Evolutionary conservation across 2,329 filamentous ascomycete genomes (phyloP), one percentile per base, ranked within the genome.

Genomic region (Pseudocercospora macadamiae): DNA sequence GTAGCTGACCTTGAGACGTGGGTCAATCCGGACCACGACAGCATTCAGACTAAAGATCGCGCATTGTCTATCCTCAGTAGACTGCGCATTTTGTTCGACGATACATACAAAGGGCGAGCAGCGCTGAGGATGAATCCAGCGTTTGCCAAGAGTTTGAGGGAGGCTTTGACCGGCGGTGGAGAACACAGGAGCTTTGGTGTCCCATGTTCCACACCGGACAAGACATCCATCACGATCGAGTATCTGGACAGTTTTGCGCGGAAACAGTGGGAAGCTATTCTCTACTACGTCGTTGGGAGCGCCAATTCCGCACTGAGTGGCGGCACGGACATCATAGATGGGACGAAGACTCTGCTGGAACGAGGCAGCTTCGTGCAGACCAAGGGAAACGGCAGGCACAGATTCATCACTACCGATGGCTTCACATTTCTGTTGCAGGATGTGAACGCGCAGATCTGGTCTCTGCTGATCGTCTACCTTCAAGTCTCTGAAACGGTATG

Each of bases 401-500:
- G 80, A 44, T 76, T 77, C 54, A 99, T 99, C 68, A 99, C 95
- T 0, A 88, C 96, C 71, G 87, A 90, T 2, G 95, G 95, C 6
- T 99, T 99, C 73, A 93, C 91, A 0, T 99, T 99, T 70, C 81
- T 99, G 57, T 81, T 99, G 7, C 93, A 97, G 70, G 93, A 97
- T 71, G 89, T 93, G 59, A 97, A 97, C 73, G 92, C 93, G 0
- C 95, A 99, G 75, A 92, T 99, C 32, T 99, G 95, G 95, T 95
- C 92, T 23, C 81, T 99, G 47, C 82, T 99, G 32, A 88, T 99
- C 26, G 87, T 97, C 28, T 99, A 96, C 82, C 86, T 99, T 51
- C 90, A 96, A 66, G 89, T 91, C 61, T 89, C 66, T 2, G 59
- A 89, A 44, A 88, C 64, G 36, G 65, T 64, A 51, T 19, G 60